phyloP scores from a whole-genome alignment of 306 rosid species.

The Arachis hypogaea region DNA sequence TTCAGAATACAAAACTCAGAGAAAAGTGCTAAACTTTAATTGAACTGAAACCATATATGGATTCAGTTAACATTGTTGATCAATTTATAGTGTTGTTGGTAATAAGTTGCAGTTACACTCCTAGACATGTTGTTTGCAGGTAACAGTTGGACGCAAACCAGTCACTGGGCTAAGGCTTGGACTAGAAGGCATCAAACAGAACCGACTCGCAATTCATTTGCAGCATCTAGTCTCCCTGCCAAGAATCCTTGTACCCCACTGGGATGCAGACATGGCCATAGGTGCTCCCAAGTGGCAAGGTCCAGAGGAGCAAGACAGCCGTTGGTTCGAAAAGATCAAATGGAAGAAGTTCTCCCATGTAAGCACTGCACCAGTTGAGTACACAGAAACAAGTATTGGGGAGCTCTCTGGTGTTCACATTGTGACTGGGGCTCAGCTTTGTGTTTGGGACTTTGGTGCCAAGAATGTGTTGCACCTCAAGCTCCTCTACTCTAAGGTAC shows the following conservation, averaged over 20 bases:
- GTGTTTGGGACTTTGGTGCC: constrained; percentile 97
- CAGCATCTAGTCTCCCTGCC: constrained; percentile 96
- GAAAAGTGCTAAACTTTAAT: constrained; percentile 17
- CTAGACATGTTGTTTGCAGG: constrained; percentile 54
- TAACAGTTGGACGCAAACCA: constrained; percentile 97
- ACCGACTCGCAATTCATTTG: constrained; percentile 86
- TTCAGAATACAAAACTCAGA: neutral
- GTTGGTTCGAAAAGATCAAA: constrained; percentile 97
- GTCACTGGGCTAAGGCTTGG: constrained; percentile 90
- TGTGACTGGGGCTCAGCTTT: constrained; percentile 98
- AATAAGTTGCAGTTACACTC: neutral
- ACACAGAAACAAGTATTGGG: constrained; percentile 82
- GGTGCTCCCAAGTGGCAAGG: constrained; percentile 99
- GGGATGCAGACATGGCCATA: constrained; percentile 90
- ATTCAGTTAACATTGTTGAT: neutral
- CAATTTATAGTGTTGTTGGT: constrained; percentile 1
- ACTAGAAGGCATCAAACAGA: constrained; percentile 89
- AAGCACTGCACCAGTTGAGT: constrained; percentile 96
- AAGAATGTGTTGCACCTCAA: constrained; percentile 93
- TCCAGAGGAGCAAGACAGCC: constrained; percentile 99
- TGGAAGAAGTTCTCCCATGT: constrained; percentile 99
- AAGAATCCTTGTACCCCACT: constrained; percentile 87
- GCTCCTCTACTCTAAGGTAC: constrained; percentile 90
- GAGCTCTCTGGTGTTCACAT: constrained; percentile 97
- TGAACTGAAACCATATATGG: constrained; percentile 20